Evolutionary conservation across 1,139 yeast species (phyloP), one percentile per base, ranked within the genome.

Genomic region (Geotrichum klebahnii): DNA sequence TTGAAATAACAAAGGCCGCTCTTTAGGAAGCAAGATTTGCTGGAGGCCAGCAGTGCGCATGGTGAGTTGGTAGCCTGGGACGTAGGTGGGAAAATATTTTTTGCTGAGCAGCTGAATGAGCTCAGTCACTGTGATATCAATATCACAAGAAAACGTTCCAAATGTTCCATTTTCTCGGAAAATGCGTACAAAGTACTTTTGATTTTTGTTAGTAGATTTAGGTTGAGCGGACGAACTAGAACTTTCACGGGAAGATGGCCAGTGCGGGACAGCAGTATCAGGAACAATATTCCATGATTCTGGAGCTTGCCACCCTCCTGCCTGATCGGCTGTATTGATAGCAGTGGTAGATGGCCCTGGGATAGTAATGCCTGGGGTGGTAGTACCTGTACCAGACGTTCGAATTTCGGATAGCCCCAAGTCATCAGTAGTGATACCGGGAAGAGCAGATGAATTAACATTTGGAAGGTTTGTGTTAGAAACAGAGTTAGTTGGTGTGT

Each of bases 111-210:
- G 77, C 37, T 78, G 76, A 48, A 90, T 72, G 51, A 92, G 71
- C 48, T 88, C 95, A 5, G 81, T 75, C 0, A 90, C 87, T 0
- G 95, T 80, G 2, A 90, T 84, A 53, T 84, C 87, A 43, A 82
- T 69, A 0, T 95, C 80, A 43, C 88, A 82, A 22, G 86, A 75
- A 3, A 87, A 72, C 0, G 96, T 87, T 1, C 94, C 82, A 62
- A 87, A 87, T 0, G 95, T 85, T 57, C 84, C 86, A 62, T 87
- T 95, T 51, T 81, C 84, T 52, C 83, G 78, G 67, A 84, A 86
- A 2, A 87, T 81, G 56, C 95, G 78, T 37, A 87, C 73, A 53
- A 79, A 78, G 61, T 36, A 50, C 37, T 32, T 35, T 19, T 36
- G 36, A 24, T 32, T 19, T 26, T 40, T 40, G 5, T 31, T 47